Base-by-base conservation (phyloP, 2,329 filamentous ascomycete species). In the Colletotrichum costaricense region DNA sequence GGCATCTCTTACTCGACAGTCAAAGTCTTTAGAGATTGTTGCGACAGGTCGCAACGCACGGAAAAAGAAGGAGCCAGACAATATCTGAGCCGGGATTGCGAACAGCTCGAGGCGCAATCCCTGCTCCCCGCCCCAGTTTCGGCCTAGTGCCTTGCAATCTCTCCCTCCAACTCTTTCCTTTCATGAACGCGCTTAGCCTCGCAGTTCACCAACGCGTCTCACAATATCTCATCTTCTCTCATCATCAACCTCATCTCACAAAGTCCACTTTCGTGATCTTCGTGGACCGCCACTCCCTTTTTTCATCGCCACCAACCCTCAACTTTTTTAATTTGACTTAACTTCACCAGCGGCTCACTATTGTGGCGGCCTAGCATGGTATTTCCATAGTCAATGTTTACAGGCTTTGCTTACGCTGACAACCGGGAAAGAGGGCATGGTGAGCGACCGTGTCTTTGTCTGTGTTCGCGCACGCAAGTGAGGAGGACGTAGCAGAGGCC, bases 181-280 rank as follows among this genome's bases (percentile, higher is more conserved):
- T 52, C 68, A 72, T 67, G 72, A 63, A 74, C 72, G 72, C 72
- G 72, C 72, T 73, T 74, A 73, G 63, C 63, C 63, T 74, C 72
- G 42, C 63, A 72, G 58, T 72, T 68, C 72, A 62, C 63, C 69
- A 74, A 74, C 72, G 72, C 72, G 72, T 74, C 72, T 74, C 72
- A 73, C 71, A 70, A 63, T 63, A 73, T 73, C 71, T 70, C 67
- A 71, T 57, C 71, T 71, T 62, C 65, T 65, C 62, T 73, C 67
- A 73, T 62, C 71, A 73, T 73, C 71, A 71, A 65, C 67, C 62
- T 73, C 71, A 73, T 73, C 71, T 35, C 28, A 57, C 33, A 35
- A 49, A 70, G 62, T 33, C 49, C 38, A n/a, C 56, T 62, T 46
- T 33, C 19, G 42, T 28, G 38, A n/a, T 56, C 56, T 35, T 55